Evolutionary conservation across 2,329 filamentous ascomycete genomes (phyloP), one percentile per base, ranked within the genome.

Genomic region (Seiridium cupressi): DNA sequence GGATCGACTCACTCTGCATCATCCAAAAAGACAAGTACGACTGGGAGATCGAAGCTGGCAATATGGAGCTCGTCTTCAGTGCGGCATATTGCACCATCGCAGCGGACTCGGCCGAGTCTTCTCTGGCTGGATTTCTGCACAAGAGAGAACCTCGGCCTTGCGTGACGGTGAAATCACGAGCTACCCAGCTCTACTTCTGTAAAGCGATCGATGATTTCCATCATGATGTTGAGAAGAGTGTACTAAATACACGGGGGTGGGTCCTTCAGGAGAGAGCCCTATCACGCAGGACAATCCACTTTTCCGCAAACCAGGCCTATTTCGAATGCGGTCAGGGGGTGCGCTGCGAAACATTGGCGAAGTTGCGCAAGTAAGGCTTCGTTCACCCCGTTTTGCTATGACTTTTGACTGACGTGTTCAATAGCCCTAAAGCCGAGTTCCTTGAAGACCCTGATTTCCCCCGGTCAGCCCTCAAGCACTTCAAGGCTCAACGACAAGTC

Each of bases 181-280:
- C 18, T 26, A 26, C 18, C 1, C 18, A 26, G 18, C 31, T 61
- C 4, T 58, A 58, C 42, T 13, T 58, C n/a, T 57, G 55, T 18
- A 26, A 40, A 11, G 44, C 47, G 7, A 55, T 69, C 18, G 68
- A 70, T 40, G 55, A 67, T 11, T 71, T 70, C 57, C 61, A 62
- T 3, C 7, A 58, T 4, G 59, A 72, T 46, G 68, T 72, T 0
- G 55, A 65, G 4, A 31, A 62, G 9, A 64, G 61, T 2, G 34
- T 44, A 0, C 60, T 70, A 1, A 71, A 66, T 38, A 57, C 59
- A 8, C 63, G 70, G 0, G 70, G 62, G 0, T 72, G 69, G 70
- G 68, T 71, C 0, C 55, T 70, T 3, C 69, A 72, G 55, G 70
- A 72, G 48, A 61, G 64, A 18, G 68, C 64, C 2, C 47, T 72